A percentile compares a stretch with the other conserved stretches of the same genome.
Conservation (phyloP, 495 filamentous ascomycete species). For the Tuber magnatum region DNA sequence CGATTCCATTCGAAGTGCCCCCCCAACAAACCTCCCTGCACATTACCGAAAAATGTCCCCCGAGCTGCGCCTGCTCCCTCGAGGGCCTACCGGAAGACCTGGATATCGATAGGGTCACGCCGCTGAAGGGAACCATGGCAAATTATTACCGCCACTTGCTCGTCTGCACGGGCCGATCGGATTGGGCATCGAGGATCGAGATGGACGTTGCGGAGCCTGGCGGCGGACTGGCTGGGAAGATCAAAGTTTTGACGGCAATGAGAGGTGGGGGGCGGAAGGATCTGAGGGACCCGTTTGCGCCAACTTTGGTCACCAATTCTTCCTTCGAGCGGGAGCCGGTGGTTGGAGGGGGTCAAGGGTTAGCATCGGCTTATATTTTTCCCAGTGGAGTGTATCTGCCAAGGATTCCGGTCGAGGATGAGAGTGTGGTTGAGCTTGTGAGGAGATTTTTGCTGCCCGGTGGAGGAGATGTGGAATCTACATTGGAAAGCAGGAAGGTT, state of each 20-base stretch:
- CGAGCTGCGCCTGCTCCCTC: constrained; percentile 22
- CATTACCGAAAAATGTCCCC: constrained; percentile 18
- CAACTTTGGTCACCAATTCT: constrained; percentile 26
- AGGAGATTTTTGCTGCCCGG: constrained; percentile 42
- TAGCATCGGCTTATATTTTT: constrained; percentile 41
- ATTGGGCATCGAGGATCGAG: constrained; percentile 74
- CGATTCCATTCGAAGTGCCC: not conserved
- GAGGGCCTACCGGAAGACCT: constrained; percentile 50
- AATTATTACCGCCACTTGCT: constrained; percentile 74
- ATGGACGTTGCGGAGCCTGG: constrained; percentile 48
- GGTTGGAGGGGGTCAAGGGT: constrained; percentile 8
- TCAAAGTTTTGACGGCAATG: constrained; percentile 61
- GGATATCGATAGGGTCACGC: constrained; percentile 65
- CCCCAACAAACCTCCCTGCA: constrained; percentile 14
- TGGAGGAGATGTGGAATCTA: constrained; percentile 8
- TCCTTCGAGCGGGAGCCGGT: constrained; percentile 23
- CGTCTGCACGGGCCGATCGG: constrained; percentile 66
- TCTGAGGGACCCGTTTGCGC: constrained; percentile 25
- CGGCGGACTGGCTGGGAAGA: constrained; percentile 59
- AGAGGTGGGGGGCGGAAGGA: constrained; percentile 59
- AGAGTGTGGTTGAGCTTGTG: constrained; percentile 42
- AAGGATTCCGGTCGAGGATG: constrained; percentile 43
- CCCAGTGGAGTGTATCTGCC: constrained; percentile 51
- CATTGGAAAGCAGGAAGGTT: constrained; percentile 47
- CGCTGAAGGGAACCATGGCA: constrained; percentile 67